Evolutionary conservation across 768 basidiomycete species (phyloP).

Genomic region (Hygrocybe coccinea): DNA sequence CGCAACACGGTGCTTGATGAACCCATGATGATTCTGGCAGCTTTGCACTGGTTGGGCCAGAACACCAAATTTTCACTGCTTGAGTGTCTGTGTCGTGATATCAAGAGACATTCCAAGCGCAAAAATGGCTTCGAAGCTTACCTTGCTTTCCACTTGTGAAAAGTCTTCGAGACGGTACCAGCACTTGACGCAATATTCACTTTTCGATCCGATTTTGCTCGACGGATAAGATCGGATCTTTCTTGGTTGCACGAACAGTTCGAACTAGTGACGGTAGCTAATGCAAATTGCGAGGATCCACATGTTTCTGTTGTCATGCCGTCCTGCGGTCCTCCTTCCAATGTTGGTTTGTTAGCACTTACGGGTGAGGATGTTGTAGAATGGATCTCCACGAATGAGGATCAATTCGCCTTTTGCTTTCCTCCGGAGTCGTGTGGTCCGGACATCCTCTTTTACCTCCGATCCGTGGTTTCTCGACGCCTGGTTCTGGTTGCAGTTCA

Average conservation of each 20-base stretch:
- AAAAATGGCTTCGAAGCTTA: constrained; percentile 4
- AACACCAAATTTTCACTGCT: not conserved
- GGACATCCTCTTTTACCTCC: constrained; percentile 6
- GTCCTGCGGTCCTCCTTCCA: constrained; percentile 7
- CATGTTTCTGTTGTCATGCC: constrained; percentile 4
- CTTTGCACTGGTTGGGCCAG: constrained; percentile 2
- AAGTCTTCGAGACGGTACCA: constrained; percentile 3
- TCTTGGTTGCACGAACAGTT: constrained; percentile 8
- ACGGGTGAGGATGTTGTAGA: constrained; percentile 5
- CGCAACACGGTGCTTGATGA: constrained; percentile 3
- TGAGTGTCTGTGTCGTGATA: constrained; percentile 1
- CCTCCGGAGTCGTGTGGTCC: constrained; percentile 6
- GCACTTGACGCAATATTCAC: constrained; percentile 4
- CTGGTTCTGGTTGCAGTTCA: constrained; percentile 5
- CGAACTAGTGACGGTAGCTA: constrained; percentile 6
- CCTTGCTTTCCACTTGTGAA: constrained; percentile 4
- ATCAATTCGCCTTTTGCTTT: constrained; percentile 7
- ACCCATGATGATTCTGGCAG: constrained; percentile 2
- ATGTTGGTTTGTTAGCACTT: constrained; percentile 3
- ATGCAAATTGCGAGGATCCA: not conserved
- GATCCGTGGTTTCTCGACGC: constrained; percentile 2
- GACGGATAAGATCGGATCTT: not conserved
- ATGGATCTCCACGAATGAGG: constrained; percentile 6
- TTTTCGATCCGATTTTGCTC: constrained; percentile 5
- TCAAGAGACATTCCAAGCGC: not conserved